Percentiles rank a stretch among this genome's conserved stretches.
phyloP scores from a whole-genome alignment of 441 rosid species.

The Aleurites moluccanus region DNA sequence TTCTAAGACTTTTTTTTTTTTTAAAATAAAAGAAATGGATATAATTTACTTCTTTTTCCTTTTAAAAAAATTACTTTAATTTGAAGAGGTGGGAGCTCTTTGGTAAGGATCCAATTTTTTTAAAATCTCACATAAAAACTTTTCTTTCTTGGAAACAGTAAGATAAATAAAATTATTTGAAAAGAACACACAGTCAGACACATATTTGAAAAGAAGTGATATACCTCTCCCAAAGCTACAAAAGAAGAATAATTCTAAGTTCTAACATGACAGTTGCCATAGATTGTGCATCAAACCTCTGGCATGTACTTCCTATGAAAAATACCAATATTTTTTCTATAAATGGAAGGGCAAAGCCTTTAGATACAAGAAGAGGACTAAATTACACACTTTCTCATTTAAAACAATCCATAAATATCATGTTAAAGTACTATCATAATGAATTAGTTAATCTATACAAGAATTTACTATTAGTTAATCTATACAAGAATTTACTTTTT shows the following conservation, averaged over 20 bases:
- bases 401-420: too few relatives aligned
- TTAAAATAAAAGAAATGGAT: neutral
- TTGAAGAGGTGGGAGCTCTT: neutral
- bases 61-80: neutral
- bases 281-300: neutral
- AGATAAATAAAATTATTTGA: neutral
- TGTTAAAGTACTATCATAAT: too few relatives aligned
- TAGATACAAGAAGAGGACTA: too few relatives aligned
- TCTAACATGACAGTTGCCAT: neutral
- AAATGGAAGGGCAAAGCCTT: too few relatives aligned
- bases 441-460: too few relatives aligned
- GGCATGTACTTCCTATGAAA: too few relatives aligned
- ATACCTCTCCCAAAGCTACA: neutral
- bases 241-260: neutral
- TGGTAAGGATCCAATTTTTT: conserved; percentile 13
- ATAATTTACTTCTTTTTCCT: too few relatives aligned
- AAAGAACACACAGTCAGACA: neutral
- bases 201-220: conserved; percentile 4
- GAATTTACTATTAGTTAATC: too few relatives aligned
- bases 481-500: too few relatives aligned
- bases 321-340: too few relatives aligned
- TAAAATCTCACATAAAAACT: conserved; percentile 2
- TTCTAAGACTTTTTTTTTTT: too few relatives aligned
- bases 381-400: too few relatives aligned
- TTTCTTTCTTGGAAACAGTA: neutral